Evolutionary conservation across 495 filamentous ascomycete species (phyloP), one percentile per base, ranked within the genome.

Genomic region (Daldinia vernicosa): DNA sequence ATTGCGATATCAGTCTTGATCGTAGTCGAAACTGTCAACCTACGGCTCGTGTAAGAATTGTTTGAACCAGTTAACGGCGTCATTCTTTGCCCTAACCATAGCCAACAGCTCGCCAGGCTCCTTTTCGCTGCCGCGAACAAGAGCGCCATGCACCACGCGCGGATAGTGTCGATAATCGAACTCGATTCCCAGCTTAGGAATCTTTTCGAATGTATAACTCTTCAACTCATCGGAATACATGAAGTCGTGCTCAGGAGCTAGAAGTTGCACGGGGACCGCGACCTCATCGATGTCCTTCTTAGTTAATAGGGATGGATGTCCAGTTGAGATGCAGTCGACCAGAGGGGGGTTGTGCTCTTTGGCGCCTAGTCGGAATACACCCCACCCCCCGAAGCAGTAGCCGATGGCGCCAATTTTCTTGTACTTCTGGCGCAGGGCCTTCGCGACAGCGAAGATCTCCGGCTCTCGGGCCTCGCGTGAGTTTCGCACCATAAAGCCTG

Each of bases 331-430:
- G 55, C 77, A 82, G 67, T 89, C 86, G n/a, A 91, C 81, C n/a
- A 90, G 74, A 19, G 73, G 76, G 27, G 76, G 75, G 2, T 62
- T 74, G 57, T 76, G 72, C 72, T 76, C 71, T 57, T 70, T 67
- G 1, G 78, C 62, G 0, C 75, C 77, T 0, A 89, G 78, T 39
- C 82, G 75, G 72, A 86, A 84, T 26, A 81, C 80, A 0, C 81
- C 87, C 87, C 87, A 89, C 1, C 86, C 87, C 56, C 88, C 87
- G 55, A 80, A 90, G 79, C 89, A 91, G 75, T 83, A 90, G 4
- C 88, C 88, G 19, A 90, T 76, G 1, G 87, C 87, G 7, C 80
- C 88, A 35, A 89, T 66, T 40, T 77, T 80, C 37, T 75, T 75
- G 72, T 83, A 80, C 28, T 79, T 59, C 6, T 32, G 33, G 5